Conservation (phyloP, 768 basidiomycete genomes). For the Suillus alpinus region DNA sequence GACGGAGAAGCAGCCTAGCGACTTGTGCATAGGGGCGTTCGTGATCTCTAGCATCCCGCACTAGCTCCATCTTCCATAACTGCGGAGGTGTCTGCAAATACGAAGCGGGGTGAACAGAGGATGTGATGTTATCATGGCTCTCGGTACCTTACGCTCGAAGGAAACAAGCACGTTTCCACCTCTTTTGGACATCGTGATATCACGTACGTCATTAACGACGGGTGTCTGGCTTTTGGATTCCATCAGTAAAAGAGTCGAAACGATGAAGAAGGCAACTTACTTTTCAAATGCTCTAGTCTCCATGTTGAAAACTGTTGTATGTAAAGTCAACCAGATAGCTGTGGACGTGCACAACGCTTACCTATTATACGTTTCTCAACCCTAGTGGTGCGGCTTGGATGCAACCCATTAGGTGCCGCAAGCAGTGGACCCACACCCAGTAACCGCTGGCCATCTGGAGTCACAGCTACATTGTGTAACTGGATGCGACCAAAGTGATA, state of each 20-base stretch:
- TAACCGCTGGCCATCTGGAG: conserved; percentile 44
- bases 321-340: conserved; percentile 5
- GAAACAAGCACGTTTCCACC: conserved; percentile 45
- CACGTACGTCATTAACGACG: conserved; percentile 53
- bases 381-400: conserved; percentile 46
- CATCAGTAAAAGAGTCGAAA: conserved; percentile 10
- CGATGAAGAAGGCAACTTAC: conserved; percentile 25
- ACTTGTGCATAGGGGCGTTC: conserved; percentile 33
- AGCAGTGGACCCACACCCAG: conserved; percentile 49
- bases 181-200: conserved; percentile 45
- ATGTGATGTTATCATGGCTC: neutral
- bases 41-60: conserved; percentile 46
- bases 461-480: conserved; percentile 49
- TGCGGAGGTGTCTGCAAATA: conserved; percentile 64
- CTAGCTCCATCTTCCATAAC: conserved; percentile 67
- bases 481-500: conserved; percentile 45
- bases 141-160: conserved; percentile 40
- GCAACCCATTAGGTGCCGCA: conserved; percentile 39
- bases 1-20: conserved; percentile 41
- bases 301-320: conserved; percentile 45
- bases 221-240: conserved; percentile 44
- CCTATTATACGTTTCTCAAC: conserved; percentile 55
- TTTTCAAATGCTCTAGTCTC: conserved; percentile 41
- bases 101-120: neutral
- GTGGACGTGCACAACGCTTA: conserved; percentile 18